phyloP scores from a whole-genome alignment of 441 rosid genomes.

The Monsonia emarginata region DNA sequence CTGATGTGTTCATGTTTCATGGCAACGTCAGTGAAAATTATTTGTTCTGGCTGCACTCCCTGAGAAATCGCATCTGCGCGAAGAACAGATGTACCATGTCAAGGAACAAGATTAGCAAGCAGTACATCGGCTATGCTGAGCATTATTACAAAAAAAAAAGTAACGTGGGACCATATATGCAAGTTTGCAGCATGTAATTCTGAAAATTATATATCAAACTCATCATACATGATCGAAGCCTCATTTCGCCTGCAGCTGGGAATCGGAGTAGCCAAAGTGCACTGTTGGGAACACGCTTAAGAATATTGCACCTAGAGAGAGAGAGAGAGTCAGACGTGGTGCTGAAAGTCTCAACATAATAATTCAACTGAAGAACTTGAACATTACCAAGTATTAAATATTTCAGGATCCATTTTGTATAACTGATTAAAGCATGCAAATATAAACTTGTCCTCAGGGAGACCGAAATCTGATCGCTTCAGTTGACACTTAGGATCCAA shows the following conservation, averaged over 20 bases:
- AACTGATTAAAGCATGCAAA: slow-evolving; percentile 98
- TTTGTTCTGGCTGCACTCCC: slow-evolving; percentile 85
- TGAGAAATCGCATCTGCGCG: slow-evolving; percentile 74
- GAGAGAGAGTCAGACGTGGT: not conserved
- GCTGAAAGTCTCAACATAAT: not conserved
- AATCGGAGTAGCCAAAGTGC: slow-evolving; percentile 97
- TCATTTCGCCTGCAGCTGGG: slow-evolving; percentile 96
- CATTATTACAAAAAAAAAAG: too few species aligned
- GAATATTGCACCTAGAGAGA: slow-evolving; percentile 77
- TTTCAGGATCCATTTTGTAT: slow-evolving; percentile 98
- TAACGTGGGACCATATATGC: too few species aligned
- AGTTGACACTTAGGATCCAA: slow-evolving; percentile 65
- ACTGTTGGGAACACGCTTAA: slow-evolving; percentile 85
- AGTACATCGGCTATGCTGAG: not conserved
- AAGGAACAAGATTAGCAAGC: not conserved
- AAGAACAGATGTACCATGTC: not conserved
- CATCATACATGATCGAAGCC: slow-evolving; percentile 69
- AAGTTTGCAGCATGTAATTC: not conserved
- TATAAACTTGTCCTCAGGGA: slow-evolving; percentile 90
- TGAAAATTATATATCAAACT: not conserved
- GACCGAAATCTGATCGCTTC: slow-evolving; percentile 81
- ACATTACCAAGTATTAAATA: slow-evolving; percentile 71
- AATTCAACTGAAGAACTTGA: not conserved
- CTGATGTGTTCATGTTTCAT: slow-evolving; percentile 91
- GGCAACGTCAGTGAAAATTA: slow-evolving; percentile 95